Conservation (phyloP, 2,329 filamentous ascomycete species). For the Pseudopyricularia javanii region DNA sequence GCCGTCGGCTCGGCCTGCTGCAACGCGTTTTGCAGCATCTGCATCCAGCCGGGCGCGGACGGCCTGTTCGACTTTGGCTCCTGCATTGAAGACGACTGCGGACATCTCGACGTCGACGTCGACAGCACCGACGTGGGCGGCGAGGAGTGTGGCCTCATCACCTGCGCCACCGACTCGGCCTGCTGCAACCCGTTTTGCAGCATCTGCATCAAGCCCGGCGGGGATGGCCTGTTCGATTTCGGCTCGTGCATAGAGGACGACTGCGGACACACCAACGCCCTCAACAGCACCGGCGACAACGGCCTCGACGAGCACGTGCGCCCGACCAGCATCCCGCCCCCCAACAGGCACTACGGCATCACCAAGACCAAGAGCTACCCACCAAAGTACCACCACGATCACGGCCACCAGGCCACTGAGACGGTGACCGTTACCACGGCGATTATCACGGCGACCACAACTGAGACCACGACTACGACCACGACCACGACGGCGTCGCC, state of each 20-base stretch:
- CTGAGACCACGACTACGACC: neutral
- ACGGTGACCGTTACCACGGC: too few relatives aligned
- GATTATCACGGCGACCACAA: neutral
- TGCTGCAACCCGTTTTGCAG: conserved; percentile 12
- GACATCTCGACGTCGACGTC: neutral
- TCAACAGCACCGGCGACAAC: neutral
- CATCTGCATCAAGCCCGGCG: conserved; percentile 9
- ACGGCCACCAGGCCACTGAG: too few relatives aligned
- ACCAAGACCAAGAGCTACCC: neutral
- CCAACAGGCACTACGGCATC: neutral
- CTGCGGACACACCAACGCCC: conserved; percentile 6
- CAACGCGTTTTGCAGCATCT: conserved; percentile 10
- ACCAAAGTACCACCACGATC: neutral
- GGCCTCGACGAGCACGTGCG: conserved; percentile 3
- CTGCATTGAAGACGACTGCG: conserved; percentile 9
- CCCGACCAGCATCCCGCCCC: neutral
- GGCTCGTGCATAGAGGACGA: conserved; percentile 9
- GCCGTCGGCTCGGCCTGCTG: conserved; percentile 8
- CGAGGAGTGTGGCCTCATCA: conserved; percentile 8
- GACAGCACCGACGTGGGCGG: too few relatives aligned
- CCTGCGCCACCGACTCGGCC: conserved; percentile 6
- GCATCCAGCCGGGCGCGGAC: conserved; percentile 7
- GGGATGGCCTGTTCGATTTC: too few relatives aligned
- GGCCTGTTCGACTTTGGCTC: too few relatives aligned
- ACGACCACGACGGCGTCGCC: neutral